A percentile compares a stretch with the other conserved stretches of the same genome.
phyloP scores from a whole-genome alignment of 805 yeast genomes.

The Komagataella pseudopastoris region DNA sequence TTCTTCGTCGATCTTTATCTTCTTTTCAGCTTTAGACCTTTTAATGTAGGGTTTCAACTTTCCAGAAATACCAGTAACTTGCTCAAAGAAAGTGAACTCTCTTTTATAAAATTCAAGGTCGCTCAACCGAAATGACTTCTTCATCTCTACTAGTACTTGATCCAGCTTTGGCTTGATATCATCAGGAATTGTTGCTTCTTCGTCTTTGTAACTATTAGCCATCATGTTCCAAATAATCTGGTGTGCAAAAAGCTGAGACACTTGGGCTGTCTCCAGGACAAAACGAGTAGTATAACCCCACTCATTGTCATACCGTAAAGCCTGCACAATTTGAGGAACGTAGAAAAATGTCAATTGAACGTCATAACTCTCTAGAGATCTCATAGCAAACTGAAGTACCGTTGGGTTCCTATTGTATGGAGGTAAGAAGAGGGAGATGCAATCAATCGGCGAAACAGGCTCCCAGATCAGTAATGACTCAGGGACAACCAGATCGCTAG shows the following conservation, averaged over 20 bases:
- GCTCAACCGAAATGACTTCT: conserved; percentile 38
- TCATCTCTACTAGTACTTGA: conserved; percentile 52
- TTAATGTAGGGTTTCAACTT: conserved; percentile 89
- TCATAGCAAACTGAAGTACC: conserved; percentile 76
- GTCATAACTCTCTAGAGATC: conserved; percentile 79
- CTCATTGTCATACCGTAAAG: conserved; percentile 59
- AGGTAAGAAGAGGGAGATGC: conserved; percentile 74
- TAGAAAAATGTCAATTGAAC: conserved; percentile 85
- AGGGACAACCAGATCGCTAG: conserved; percentile 14
- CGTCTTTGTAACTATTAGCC: conserved; percentile 87
- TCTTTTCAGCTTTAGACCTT: conserved; percentile 91
- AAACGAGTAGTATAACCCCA: conserved; percentile 80
- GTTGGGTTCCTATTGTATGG: conserved; percentile 52
- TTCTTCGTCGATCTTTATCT: conserved; percentile 90
- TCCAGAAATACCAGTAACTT: conserved; percentile 89
- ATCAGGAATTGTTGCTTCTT: conserved; percentile 72
- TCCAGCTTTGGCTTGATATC: conserved; percentile 74
- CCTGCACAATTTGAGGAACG: conserved; percentile 96
- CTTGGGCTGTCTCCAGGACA: conserved; percentile 84
- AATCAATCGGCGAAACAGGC: conserved; percentile 68
- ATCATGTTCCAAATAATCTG: conserved; percentile 97
- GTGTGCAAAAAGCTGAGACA: conserved; percentile 86
- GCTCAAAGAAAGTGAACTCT: conserved; percentile 82
- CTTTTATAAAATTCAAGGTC: conserved; percentile 61
- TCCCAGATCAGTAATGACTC: conserved; percentile 50